phyloP scores from a whole-genome alignment of 805 yeast species.

The Zygoascus ofunaensis region DNA sequence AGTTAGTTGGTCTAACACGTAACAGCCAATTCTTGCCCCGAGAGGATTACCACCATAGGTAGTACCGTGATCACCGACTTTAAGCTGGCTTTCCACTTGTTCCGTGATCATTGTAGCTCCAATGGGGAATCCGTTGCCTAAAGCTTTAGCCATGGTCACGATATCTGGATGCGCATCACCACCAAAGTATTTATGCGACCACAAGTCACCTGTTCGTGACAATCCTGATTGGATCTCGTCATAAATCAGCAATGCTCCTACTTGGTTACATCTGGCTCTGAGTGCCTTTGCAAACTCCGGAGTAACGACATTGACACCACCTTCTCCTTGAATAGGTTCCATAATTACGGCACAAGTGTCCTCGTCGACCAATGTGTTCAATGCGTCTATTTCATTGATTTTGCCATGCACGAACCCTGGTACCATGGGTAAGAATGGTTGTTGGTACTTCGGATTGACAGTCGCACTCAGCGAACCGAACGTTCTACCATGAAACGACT shows the following conservation, averaged over 20 bases:
- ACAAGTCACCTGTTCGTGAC: slow-evolving; percentile 82
- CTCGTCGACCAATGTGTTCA: slow-evolving; percentile 45
- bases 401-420: slow-evolving; percentile 74
- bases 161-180: slow-evolving; percentile 88
- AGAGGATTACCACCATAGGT: slow-evolving; percentile 97
- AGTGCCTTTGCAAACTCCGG: slow-evolving; percentile 56
- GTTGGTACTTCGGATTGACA: slow-evolving; percentile 85
- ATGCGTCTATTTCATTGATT: slow-evolving; percentile 50
- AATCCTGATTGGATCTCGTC: slow-evolving; percentile 97
- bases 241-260: slow-evolving; percentile 70
- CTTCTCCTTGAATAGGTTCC: slow-evolving; percentile 98
- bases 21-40: slow-evolving; percentile 70
- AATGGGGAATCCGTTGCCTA: slow-evolving; percentile 94
- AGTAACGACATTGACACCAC: slow-evolving; percentile 72
- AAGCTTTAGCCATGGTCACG: slow-evolving; percentile 87
- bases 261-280: slow-evolving; percentile 55
- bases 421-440: slow-evolving; percentile 83
- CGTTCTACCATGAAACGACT: slow-evolving; percentile 92
- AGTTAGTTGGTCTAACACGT: slow-evolving; percentile 63
- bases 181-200: slow-evolving; percentile 83
- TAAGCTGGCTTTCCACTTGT: slow-evolving; percentile 57
- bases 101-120: slow-evolving; percentile 89
- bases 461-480: slow-evolving; percentile 91
- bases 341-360: slow-evolving; percentile 85
- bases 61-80: slow-evolving; percentile 96